Evolutionary conservation across 2,329 filamentous ascomycete genomes (phyloP).

Genomic region (Beauveria asiatica): DNA sequence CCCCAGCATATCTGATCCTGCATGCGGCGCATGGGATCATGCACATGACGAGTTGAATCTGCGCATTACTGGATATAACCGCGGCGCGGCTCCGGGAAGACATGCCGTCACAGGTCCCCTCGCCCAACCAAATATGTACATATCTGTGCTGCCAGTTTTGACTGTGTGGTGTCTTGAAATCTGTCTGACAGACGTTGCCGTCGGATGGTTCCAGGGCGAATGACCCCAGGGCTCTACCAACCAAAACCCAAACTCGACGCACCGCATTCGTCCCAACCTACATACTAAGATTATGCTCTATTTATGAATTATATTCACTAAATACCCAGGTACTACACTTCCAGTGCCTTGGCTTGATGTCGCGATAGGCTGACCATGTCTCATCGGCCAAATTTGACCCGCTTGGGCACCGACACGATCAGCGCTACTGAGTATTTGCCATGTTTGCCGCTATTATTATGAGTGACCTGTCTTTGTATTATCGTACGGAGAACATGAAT

Average conservation of each 20-base stretch:
- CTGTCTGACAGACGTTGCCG: neutral
- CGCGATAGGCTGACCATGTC: neutral
- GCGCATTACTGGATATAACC: neutral
- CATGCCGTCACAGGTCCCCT: neutral
- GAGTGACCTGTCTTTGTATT: neutral
- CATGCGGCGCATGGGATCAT: neutral
- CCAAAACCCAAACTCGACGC: neutral
- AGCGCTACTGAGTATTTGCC: neutral
- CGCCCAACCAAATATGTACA: neutral
- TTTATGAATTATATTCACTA: neutral
- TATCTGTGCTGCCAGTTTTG: neutral
- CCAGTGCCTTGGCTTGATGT: neutral
- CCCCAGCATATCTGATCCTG: conserved; percentile 1
- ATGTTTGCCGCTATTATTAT: no score
- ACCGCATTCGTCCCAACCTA: neutral
- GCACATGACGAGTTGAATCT: neutral
- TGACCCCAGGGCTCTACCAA: neutral
- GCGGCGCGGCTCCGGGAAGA: neutral
- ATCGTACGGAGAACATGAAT: neutral
- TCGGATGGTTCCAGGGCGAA: neutral
- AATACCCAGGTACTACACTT: neutral
- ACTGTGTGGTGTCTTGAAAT: neutral
- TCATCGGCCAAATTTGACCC: neutral
- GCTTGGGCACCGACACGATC: neutral
- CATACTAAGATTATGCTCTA: neutral